Conservation (phyloP, 108 stramenopile species). For the Craspedostauros australis region DNA sequence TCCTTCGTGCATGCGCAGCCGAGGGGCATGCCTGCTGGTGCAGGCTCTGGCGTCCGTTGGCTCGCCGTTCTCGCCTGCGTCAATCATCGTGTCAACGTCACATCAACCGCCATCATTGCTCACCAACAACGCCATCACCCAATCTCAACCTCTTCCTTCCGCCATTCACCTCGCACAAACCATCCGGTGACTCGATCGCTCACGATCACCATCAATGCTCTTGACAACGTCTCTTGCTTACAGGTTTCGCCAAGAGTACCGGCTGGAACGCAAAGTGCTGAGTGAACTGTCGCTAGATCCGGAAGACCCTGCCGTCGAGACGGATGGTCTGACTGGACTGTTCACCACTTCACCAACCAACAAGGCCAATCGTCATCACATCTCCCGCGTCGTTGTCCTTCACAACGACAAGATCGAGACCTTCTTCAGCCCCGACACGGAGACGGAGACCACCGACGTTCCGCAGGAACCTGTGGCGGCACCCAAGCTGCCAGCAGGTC, state of each 20-base stretch:
- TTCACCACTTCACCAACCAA: conserved; percentile 16
- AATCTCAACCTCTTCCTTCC: neutral
- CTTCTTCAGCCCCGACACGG: conserved; percentile 39
- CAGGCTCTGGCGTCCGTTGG: no score
- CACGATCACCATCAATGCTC: conserved; percentile 3
- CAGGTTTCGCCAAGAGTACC: conserved; percentile 81
- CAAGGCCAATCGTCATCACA: conserved; percentile 40
- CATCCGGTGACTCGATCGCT: no score
- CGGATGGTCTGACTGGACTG: conserved; percentile 20
- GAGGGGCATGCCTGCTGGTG: no score
- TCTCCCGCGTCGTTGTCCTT: conserved; percentile 73
- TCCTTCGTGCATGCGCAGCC: no score
- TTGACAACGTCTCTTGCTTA: conserved; percentile 1
- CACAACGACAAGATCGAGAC: conserved; percentile 77
- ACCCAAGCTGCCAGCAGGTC: neutral
- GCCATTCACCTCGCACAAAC: neutral
- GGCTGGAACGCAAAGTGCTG: conserved; percentile 56
- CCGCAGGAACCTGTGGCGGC: neutral
- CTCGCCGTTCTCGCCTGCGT: no score
- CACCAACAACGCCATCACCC: neutral
- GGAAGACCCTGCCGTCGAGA: conserved; percentile 16
- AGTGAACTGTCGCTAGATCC: conserved; percentile 42
- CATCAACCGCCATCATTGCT: no score
- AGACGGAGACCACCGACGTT: conserved; percentile 9
- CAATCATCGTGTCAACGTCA: no score